Evolutionary conservation across 176 grass and related monocot genomes (phyloP).

Genomic region (Aegilops tauschii): DNA sequence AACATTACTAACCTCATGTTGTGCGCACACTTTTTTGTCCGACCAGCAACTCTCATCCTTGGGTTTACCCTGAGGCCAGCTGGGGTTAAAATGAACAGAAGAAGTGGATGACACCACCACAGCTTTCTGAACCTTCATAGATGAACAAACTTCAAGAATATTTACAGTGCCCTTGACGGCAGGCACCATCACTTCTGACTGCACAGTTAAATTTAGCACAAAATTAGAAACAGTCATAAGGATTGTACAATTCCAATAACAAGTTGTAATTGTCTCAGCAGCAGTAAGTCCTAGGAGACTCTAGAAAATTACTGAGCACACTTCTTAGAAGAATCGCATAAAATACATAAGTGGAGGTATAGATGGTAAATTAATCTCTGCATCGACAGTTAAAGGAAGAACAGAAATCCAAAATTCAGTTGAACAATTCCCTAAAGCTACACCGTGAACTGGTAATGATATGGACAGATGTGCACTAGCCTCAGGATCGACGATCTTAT

Average conservation of each 20-base stretch:
- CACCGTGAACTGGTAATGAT: no score
- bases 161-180: conserved; percentile 24
- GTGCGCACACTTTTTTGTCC: conserved; percentile 16
- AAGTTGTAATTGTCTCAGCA: not conserved
- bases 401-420: not conserved
- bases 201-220: not conserved
- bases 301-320: not conserved
- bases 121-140: conserved; percentile 11
- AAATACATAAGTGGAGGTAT: not conserved
- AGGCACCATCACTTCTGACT: conserved; percentile 42
- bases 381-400: not conserved
- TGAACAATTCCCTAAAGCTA: not conserved
- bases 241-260: not conserved
- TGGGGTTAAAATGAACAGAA: conserved; percentile 14
- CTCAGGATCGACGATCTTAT: conserved; percentile 24
- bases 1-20: conserved; percentile 28
- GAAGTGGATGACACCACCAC: conserved; percentile 32
- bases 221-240: not conserved
- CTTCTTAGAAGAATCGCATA: not conserved
- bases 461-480: not conserved
- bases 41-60: conserved; percentile 39
- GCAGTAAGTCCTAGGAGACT: not conserved
- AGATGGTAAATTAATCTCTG: not conserved
- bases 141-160: conserved; percentile 11
- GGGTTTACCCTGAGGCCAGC: conserved; percentile 16